phyloP scores from a whole-genome alignment of 441 rosid species.

The Kokia cookei region DNA sequence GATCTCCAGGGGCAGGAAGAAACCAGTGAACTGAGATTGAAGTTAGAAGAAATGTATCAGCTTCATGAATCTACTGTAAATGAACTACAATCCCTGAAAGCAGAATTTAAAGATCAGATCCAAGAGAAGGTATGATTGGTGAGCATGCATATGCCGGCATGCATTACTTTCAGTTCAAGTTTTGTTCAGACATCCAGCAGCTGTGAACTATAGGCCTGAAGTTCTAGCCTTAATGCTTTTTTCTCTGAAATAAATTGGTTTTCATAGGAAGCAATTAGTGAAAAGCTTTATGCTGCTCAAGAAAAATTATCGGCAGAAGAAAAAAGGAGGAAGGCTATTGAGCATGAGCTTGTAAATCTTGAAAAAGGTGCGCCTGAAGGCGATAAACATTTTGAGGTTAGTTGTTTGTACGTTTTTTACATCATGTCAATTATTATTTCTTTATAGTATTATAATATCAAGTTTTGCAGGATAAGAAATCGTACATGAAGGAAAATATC shows the following conservation, averaged over 20 bases:
- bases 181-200: not conserved
- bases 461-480: conserved; percentile 46
- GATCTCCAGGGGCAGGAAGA: conserved; percentile 51
- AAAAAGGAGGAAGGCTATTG: conserved; percentile 58
- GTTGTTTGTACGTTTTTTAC: conserved; percentile 8
- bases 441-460: conserved; percentile 14
- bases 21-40: conserved; percentile 37
- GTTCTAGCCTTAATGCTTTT: not conserved
- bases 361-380: conserved; percentile 55
- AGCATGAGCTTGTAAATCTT: conserved; percentile 56
- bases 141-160: not conserved
- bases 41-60: conserved; percentile 46
- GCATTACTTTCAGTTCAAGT: not conserved
- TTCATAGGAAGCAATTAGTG: conserved; percentile 52
- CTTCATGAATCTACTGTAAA: conserved; percentile 41
- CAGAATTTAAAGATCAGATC: conserved; percentile 41
- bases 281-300: conserved; percentile 51
- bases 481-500: conserved; percentile 44
- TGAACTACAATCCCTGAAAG: conserved; percentile 64
- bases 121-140: conserved; percentile 55
- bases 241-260: conserved; percentile 8
- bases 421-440: not conserved
- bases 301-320: conserved; percentile 67
- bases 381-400: conserved; percentile 52
- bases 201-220: not conserved